A percentile compares a stretch with the other conserved stretches of the same genome.
Conservation (phyloP, 768 basidiomycete genomes). For the Rhizopogon vulgaris region DNA sequence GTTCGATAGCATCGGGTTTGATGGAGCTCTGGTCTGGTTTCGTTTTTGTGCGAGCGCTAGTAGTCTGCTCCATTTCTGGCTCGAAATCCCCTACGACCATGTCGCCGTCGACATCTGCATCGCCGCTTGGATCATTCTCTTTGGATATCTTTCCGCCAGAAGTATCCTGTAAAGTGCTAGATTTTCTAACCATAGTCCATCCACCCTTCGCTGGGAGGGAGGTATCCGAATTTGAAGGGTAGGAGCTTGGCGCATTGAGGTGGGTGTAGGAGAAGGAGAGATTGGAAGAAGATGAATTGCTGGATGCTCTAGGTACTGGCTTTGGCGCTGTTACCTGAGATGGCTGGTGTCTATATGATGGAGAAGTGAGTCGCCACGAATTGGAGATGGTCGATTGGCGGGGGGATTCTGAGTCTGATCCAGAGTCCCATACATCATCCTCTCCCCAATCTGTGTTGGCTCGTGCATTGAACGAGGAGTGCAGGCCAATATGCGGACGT, state of each 20-base stretch:
- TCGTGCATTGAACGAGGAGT: conserved; percentile 39
- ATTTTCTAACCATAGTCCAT: conserved; percentile 71
- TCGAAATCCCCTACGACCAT: conserved; percentile 77
- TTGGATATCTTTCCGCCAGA: conserved; percentile 18
- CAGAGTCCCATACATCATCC: conserved; percentile 84
- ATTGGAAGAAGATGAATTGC: conserved; percentile 56
- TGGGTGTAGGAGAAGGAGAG: conserved; percentile 81
- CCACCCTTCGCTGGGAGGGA: conserved; percentile 44
- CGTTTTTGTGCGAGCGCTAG: conserved; percentile 29
- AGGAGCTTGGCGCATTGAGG: conserved; percentile 68
- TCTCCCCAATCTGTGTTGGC: conserved; percentile 67
- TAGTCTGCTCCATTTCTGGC: conserved; percentile 36
- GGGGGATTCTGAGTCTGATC: conserved; percentile 71
- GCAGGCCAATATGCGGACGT: conserved; percentile 65
- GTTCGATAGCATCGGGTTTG: conserved; percentile 63
- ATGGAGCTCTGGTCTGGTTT: conserved; percentile 45
- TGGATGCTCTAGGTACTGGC: conserved; percentile 43
- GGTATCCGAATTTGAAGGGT: conserved; percentile 50
- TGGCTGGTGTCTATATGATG: conserved; percentile 17
- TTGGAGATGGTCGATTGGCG: conserved; percentile 46
- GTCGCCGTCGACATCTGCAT: conserved; percentile 68
- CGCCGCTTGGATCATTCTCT: conserved; percentile 27
- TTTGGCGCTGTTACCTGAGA: conserved; percentile 42
- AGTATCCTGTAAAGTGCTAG: conserved; percentile 22
- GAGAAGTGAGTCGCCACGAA: conserved; percentile 33